These are phyloP conservation scores for Xanthoceras sorbifolium DNA, from an alignment of 345 rosid genomes.

Conservation along the genomic window DNA sequence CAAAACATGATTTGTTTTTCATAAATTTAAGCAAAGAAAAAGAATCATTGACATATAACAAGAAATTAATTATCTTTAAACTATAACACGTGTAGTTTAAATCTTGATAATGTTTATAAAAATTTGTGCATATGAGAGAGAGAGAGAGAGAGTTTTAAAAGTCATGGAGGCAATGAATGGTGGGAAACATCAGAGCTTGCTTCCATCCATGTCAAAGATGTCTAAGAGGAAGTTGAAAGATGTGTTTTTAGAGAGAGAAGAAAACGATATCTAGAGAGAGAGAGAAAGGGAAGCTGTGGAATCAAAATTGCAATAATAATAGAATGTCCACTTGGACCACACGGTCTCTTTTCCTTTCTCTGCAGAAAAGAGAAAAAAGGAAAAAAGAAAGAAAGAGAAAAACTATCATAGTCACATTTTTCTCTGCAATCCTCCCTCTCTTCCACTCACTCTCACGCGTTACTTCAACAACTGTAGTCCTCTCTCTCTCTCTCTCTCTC, in stretches of 20 bases:
- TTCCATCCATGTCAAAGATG: slow-evolving; percentile 19
- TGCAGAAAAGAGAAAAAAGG: background rate
- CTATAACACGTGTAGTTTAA: background rate
- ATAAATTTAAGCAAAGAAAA: slow-evolving; percentile 6
- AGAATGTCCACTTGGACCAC: background rate
- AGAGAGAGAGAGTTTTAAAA: slow-evolving; percentile 8
- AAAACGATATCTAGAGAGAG: background rate
- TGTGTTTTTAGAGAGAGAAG: background rate
- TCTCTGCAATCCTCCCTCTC: slow-evolving; percentile 30
- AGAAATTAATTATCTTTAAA: background rate
- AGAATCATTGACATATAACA: background rate
- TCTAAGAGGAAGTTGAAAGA: slow-evolving; percentile 2
- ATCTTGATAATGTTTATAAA: background rate
- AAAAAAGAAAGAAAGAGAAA: background rate
- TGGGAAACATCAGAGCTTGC: slow-evolving; percentile 24
- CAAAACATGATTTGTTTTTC: background rate
- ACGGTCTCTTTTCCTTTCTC: background rate
- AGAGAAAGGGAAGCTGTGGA: background rate
- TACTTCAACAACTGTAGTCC: slow-evolving; percentile 24
- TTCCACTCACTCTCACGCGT: slow-evolving; percentile 30
- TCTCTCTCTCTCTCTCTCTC: background rate
- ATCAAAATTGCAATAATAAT: slow-evolving; percentile 11
- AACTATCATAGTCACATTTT: background rate
- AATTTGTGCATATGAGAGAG: background rate
- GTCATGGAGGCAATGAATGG: slow-evolving; percentile 28